Conservation (phyloP, 2,329 filamentous ascomycete species). For the Monosporascus ibericus region DNA sequence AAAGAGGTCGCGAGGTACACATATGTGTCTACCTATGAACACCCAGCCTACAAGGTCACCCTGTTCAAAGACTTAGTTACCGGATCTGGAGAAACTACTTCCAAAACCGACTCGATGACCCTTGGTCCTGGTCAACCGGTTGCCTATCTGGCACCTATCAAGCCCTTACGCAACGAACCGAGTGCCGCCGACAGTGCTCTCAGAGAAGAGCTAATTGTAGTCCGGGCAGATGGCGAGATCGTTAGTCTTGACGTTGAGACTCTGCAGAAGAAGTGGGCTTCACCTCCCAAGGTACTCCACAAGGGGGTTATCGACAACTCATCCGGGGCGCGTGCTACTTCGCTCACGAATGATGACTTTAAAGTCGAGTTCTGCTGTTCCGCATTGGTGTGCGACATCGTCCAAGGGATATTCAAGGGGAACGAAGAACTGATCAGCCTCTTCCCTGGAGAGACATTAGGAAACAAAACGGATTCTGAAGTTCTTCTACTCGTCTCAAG, state of each 20-base stretch:
- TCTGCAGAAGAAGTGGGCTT: slow-evolving; percentile 41
- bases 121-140: slow-evolving; percentile 36
- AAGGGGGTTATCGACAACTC: slow-evolving; percentile 31
- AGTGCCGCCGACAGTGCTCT: slow-evolving; percentile 5
- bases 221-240: slow-evolving; percentile 56
- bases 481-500: slow-evolving; percentile 48
- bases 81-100: slow-evolving; percentile 44
- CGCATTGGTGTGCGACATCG: slow-evolving; percentile 40
- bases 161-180: slow-evolving; percentile 22
- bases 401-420: slow-evolving; percentile 50
- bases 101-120: slow-evolving; percentile 39
- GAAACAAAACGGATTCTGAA: slow-evolving; percentile 41
- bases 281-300: slow-evolving; percentile 34
- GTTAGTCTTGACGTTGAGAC: slow-evolving; percentile 54
- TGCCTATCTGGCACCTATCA: slow-evolving; percentile 35
- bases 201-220: slow-evolving; percentile 40
- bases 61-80: slow-evolving; percentile 54
- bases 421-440: slow-evolving; percentile 46
- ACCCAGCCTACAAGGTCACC: slow-evolving; percentile 44
- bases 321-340: not conserved
- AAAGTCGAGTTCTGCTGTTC: slow-evolving; percentile 45
- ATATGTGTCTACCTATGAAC: slow-evolving; percentile 50
- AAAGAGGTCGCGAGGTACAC: slow-evolving; percentile 52
- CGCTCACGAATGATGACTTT: slow-evolving; percentile 26
- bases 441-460: slow-evolving; percentile 41